These are phyloP conservation scores for Keqinozyma sinolaborantium DNA, from an alignment of 1,139 yeast genomes.

Conservation along the genomic window DNA sequence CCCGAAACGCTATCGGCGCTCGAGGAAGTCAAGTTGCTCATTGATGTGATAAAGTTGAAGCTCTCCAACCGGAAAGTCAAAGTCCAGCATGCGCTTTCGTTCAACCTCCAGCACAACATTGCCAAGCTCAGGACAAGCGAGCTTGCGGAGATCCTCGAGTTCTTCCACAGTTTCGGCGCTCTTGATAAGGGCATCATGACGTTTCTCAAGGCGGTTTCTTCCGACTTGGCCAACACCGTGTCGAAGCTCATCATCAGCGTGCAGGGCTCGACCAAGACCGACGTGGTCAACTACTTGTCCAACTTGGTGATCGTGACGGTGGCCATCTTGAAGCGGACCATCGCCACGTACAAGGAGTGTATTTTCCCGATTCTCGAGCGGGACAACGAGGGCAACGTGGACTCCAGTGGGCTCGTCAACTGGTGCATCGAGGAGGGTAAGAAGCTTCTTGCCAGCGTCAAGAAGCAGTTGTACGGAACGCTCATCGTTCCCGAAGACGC, in stretches of 20 bases:
- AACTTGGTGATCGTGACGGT: slow-evolving; percentile 41
- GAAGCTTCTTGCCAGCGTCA: slow-evolving; percentile 55
- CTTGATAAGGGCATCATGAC: slow-evolving; percentile 36
- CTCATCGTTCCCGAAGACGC: slow-evolving; percentile 24
- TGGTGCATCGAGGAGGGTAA: slow-evolving; percentile 76
- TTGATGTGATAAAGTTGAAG: slow-evolving; percentile 42
- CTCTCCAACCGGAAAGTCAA: slow-evolving; percentile 33
- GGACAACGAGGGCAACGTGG: slow-evolving; percentile 25
- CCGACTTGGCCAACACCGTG: slow-evolving; percentile 29
- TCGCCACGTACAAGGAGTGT: slow-evolving; percentile 28
- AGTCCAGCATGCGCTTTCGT: slow-evolving; percentile 35
- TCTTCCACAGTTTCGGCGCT: slow-evolving; percentile 34
- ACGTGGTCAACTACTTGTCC: slow-evolving; percentile 42
- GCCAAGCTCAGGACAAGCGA: slow-evolving; percentile 28
- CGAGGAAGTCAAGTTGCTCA: slow-evolving; percentile 35
- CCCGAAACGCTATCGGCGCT: slow-evolving; percentile 12
- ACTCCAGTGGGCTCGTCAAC: slow-evolving; percentile 42
- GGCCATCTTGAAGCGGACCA: slow-evolving; percentile 36
- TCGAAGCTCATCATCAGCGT: slow-evolving; percentile 37
- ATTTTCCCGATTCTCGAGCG: slow-evolving; percentile 32
- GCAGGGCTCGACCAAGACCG: slow-evolving; percentile 45
- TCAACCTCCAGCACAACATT: slow-evolving; percentile 36
- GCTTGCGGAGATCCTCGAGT: slow-evolving; percentile 31
- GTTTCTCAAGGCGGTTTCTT: slow-evolving; percentile 35
- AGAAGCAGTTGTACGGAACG: slow-evolving; percentile 68